phyloP scores from a whole-genome alignment of 1,284 basidiomycete species.

The Termitomyces sp. region DNA sequence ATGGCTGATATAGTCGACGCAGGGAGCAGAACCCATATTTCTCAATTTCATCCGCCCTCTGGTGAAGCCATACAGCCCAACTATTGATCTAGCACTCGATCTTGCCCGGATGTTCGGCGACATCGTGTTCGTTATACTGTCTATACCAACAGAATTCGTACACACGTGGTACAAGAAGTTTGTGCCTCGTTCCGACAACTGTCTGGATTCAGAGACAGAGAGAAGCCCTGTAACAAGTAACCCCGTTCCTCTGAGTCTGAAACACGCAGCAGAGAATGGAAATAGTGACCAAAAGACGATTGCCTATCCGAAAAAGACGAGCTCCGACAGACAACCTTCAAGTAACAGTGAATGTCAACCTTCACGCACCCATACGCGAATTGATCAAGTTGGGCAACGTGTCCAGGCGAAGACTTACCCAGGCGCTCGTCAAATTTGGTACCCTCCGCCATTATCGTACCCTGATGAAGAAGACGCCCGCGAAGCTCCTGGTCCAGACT shows the following conservation, averaged over 20 bases:
- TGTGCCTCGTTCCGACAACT: conserved; percentile 4
- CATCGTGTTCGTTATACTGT: conserved; percentile 51
- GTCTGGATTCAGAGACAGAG: conserved; percentile 19
- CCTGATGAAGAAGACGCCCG: conserved; percentile 25
- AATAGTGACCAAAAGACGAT: not conserved
- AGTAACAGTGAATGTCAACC: not conserved
- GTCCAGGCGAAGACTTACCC: conserved; percentile 3
- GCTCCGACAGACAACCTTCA: conserved; percentile 3
- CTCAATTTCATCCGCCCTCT: conserved; percentile 68
- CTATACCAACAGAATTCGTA: conserved; percentile 47
- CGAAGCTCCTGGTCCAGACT: not conserved
- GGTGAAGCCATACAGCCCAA: conserved; percentile 60
- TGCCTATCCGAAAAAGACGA: conserved; percentile 14
- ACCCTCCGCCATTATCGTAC: conserved; percentile 34
- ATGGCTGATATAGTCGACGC: conserved; percentile 11
- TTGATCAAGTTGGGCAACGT: conserved; percentile 9
- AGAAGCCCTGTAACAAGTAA: conserved; percentile 12
- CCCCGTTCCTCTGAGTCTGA: not conserved
- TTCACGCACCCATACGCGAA: conserved; percentile 2
- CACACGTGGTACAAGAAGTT: conserved; percentile 38
- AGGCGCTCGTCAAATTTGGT: conserved; percentile 33
- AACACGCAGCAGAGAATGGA: conserved; percentile 3
- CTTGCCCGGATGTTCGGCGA: conserved; percentile 57
- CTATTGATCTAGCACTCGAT: conserved; percentile 59
- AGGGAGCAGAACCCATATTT: conserved; percentile 79